Evolutionary conservation across 2,329 filamentous ascomycete genomes (phyloP).

Genomic region (Botryotinia convoluta): DNA sequence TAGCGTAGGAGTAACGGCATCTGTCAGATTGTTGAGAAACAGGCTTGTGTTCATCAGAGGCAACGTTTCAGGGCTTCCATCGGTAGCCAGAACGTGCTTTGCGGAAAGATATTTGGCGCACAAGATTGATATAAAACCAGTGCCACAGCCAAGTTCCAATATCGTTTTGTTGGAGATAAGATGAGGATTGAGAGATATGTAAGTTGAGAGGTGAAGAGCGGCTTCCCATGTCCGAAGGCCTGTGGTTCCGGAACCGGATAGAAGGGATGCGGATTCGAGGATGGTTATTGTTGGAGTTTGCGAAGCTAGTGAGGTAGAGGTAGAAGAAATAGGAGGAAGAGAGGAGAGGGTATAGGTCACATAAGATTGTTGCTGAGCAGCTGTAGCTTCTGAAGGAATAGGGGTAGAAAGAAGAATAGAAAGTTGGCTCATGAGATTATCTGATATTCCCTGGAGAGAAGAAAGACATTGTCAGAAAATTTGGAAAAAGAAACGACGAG

Average conservation of each 20-base stretch:
- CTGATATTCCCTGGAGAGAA: slow-evolving; percentile 69
- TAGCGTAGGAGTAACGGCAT: neutral
- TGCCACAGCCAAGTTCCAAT: slow-evolving; percentile 73
- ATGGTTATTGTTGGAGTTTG: slow-evolving; percentile 52
- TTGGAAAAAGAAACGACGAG: neutral
- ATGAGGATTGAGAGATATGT: slow-evolving; percentile 48
- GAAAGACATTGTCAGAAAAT: slow-evolving; percentile 30
- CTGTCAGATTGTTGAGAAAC: slow-evolving; percentile 60
- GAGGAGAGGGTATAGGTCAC: slow-evolving; percentile 62
- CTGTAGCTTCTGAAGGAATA: slow-evolving; percentile 60
- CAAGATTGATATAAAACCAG: slow-evolving; percentile 71
- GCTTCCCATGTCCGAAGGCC: slow-evolving; percentile 82
- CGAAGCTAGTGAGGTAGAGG: neutral
- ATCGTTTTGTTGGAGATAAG: slow-evolving; percentile 54
- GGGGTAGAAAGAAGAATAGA: slow-evolving; percentile 62
- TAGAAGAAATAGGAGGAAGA: neutral
- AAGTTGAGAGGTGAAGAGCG: slow-evolving; percentile 69
- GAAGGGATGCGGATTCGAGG: slow-evolving; percentile 65
- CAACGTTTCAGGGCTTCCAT: slow-evolving; percentile 72
- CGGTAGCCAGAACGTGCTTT: slow-evolving; percentile 62
- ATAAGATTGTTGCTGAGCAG: slow-evolving; percentile 69
- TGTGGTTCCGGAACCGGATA: slow-evolving; percentile 70
- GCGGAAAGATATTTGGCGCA: slow-evolving; percentile 66
- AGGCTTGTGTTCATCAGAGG: slow-evolving; percentile 65
- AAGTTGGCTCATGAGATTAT: slow-evolving; percentile 71